Conservation (phyloP, 2,329 filamentous ascomycete genomes). For the Colletotrichum filicis region DNA sequence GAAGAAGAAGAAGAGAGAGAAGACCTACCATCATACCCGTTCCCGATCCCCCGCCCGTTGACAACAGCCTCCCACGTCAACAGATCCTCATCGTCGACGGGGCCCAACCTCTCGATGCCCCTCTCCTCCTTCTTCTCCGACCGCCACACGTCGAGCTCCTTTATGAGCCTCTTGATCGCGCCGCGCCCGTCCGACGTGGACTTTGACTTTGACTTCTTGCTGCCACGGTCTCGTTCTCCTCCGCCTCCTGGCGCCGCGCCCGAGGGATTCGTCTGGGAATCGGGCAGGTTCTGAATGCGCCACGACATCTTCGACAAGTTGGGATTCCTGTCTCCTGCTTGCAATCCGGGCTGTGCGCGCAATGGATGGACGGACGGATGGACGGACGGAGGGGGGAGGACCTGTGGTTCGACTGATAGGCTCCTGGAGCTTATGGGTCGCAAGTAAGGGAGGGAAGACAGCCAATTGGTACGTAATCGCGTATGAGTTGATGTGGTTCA, state of each 20-base stretch:
- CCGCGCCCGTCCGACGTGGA: slow-evolving; percentile 48
- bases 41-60: slow-evolving; percentile 65
- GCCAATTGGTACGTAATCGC: background rate
- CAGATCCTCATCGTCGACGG: slow-evolving; percentile 64
- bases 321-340: background rate
- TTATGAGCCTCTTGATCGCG: slow-evolving; percentile 67
- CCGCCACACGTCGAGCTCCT: slow-evolving; percentile 66
- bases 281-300: slow-evolving; percentile 35
- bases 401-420: background rate
- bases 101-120: slow-evolving; percentile 70
- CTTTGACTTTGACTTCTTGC: slow-evolving; percentile 26
- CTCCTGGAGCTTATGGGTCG: background rate
- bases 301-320: slow-evolving; percentile 29
- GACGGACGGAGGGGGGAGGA: background rate
- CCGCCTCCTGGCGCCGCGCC: slow-evolving; percentile 25
- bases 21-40: slow-evolving; percentile 65
- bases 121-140: slow-evolving; percentile 59
- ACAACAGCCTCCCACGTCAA: slow-evolving; percentile 70
- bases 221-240: background rate
- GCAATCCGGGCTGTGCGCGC: background rate
- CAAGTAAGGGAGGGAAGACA: background rate
- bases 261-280: slow-evolving; percentile 21
- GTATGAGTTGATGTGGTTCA: too few relatives aligned
- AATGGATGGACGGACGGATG: background rate
- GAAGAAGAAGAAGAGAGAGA: too few relatives aligned